Conservation (phyloP, 2,329 filamentous ascomycete species). For the Xylariaceae sp. region DNA sequence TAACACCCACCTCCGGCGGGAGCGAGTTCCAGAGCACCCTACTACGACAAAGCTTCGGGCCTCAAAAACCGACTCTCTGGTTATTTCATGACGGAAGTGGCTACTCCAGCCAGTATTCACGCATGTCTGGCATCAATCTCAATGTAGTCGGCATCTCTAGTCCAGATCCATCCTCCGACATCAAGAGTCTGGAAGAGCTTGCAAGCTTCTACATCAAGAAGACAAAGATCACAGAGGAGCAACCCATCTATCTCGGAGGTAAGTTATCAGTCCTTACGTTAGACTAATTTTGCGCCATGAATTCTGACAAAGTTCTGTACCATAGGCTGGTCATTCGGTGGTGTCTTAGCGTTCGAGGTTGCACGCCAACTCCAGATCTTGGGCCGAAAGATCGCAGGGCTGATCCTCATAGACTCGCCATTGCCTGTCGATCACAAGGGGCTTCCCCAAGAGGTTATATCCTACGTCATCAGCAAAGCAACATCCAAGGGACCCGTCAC, state of each 20-base stretch:
- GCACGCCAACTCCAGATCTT: conserved; percentile 37
- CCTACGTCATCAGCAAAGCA: conserved; percentile 5
- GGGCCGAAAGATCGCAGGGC: conserved; percentile 34
- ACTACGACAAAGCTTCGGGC: conserved; percentile 5
- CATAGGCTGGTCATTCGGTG: conserved; percentile 47
- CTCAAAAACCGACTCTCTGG: neutral
- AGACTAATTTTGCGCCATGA: neutral
- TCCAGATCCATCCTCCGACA: neutral
- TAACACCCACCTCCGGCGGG: neutral
- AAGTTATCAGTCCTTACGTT: conserved; percentile 3
- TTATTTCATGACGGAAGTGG: neutral
- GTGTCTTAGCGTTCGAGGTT: conserved; percentile 47
- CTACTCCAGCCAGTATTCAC: neutral
- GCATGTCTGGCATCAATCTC: neutral
- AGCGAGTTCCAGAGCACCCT: conserved; percentile 1
- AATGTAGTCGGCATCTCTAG: neutral
- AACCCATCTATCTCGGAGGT: conserved; percentile 38
- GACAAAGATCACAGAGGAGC: conserved; percentile 8
- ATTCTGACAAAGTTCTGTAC: neutral
- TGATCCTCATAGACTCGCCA: conserved; percentile 44
- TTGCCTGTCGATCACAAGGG: conserved; percentile 43
- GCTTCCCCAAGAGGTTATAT: conserved; percentile 35
- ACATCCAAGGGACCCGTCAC: neutral
- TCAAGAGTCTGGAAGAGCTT: conserved; percentile 13
- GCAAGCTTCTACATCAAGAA: conserved; percentile 18